Percentiles rank a stretch among this genome's conserved stretches.
Evolutionary conservation across 208 protist species (phyloP).

Genomic region (Zelonia costaricensis): DNA sequence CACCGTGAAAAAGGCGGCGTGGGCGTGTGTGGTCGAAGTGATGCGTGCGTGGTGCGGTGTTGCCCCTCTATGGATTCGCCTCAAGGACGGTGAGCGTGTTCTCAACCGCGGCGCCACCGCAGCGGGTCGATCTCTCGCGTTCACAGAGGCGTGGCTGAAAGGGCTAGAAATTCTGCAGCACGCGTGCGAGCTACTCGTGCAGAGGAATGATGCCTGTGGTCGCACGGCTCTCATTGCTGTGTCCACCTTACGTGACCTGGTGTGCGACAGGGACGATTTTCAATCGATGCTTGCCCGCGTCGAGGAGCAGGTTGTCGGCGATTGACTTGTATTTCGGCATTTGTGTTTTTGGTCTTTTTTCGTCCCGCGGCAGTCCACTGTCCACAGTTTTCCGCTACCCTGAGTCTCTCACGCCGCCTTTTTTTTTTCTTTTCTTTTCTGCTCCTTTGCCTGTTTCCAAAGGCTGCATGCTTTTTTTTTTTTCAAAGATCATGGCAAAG

Average conservation of each 20-base stretch:
- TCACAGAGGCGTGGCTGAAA: slow-evolving; percentile 45
- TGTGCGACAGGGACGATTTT: slow-evolving; percentile 43
- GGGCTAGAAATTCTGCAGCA: slow-evolving; percentile 30
- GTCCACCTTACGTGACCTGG: slow-evolving; percentile 51
- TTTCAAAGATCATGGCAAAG: no score
- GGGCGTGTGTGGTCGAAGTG: slow-evolving; percentile 30
- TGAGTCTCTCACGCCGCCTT: not conserved
- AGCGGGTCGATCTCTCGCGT: slow-evolving; percentile 28
- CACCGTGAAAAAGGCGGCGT: slow-evolving; percentile 29
- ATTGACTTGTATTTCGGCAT: slow-evolving; percentile 8
- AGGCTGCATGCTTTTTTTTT: no score
- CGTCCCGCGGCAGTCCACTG: not conserved
- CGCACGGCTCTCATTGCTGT: slow-evolving; percentile 46
- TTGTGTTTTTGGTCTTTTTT: slow-evolving; percentile 2
- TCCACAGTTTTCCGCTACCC: not conserved
- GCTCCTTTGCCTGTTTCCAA: no score
- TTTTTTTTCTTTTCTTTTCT: not conserved
- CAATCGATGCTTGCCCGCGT: slow-evolving; percentile 32
- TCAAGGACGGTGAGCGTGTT: slow-evolving; percentile 17
- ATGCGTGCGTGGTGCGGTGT: slow-evolving; percentile 46
- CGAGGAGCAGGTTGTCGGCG: slow-evolving; percentile 15
- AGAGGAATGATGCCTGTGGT: slow-evolving; percentile 33
- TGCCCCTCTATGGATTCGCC: slow-evolving; percentile 17
- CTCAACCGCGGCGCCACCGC: slow-evolving; percentile 20
- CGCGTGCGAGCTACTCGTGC: slow-evolving; percentile 29